Evolutionary conservation across 106 monocot species (phyloP).

Genomic region (Acanthochlamys bracteata): DNA sequence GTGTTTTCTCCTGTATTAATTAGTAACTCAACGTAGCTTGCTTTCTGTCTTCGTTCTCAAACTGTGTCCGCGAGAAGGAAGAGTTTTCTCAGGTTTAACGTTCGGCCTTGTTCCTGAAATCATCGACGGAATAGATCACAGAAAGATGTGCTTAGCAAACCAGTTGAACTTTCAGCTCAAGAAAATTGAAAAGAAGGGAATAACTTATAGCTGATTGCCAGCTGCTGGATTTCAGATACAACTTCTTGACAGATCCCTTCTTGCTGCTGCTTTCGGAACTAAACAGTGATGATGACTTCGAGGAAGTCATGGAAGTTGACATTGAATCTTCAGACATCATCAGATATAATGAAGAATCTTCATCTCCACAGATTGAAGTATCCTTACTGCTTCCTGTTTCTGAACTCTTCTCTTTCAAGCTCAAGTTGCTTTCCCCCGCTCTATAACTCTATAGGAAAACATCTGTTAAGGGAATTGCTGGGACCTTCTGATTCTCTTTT

Average conservation of each 20-base stretch:
- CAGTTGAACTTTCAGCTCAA: neutral
- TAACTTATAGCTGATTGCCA: constrained; percentile 16
- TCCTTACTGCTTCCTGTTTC: constrained; percentile 53
- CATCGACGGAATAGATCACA: neutral
- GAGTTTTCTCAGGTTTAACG: constrained; percentile 14
- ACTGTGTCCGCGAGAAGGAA: constrained; percentile 4
- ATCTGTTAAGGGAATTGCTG: constrained; percentile 68
- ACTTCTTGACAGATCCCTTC: constrained; percentile 2
- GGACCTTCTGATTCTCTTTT: constrained; percentile 13
- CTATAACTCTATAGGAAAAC: constrained; percentile 61
- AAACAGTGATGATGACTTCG: constrained; percentile 8
- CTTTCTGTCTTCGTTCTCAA: constrained; percentile 23
- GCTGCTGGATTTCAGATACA: constrained; percentile 11
- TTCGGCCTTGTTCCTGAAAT: constrained; percentile 16
- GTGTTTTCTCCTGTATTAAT: no score
- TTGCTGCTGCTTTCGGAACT: constrained; percentile 4
- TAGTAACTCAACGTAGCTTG: constrained; percentile 12
- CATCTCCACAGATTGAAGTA: constrained; percentile 34
- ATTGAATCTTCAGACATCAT: constrained; percentile 8
- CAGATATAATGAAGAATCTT: neutral
- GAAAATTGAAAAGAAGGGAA: neutral
- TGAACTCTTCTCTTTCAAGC: constrained; percentile 37
- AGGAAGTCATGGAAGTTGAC: neutral
- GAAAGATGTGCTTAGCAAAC: no score
- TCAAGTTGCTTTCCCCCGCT: constrained; percentile 43